These are phyloP conservation scores for Phlegmacium glaucopus DNA, from an alignment of 768 basidiomycete genomes.

Conservation along the genomic window DNA sequence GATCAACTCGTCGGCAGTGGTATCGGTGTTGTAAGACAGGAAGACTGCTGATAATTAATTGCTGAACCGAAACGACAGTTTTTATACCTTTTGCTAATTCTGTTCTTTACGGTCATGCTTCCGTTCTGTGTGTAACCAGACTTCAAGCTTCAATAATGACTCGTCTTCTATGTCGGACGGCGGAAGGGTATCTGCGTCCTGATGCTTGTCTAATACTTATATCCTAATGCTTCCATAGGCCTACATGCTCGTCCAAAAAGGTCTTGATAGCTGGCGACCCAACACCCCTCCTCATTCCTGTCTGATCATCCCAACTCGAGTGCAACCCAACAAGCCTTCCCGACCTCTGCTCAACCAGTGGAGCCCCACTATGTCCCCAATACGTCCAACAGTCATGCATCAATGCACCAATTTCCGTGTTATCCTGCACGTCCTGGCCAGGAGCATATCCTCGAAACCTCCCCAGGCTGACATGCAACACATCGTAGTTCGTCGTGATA, in stretches of 20 bases:
- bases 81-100: too few relatives aligned
- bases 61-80: too few relatives aligned
- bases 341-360: slow-evolving; percentile 1
- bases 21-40: too few relatives aligned
- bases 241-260: not conserved
- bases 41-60: too few relatives aligned
- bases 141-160: too few relatives aligned
- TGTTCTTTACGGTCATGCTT: too few relatives aligned
- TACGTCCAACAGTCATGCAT: slow-evolving; percentile 7
- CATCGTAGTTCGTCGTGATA: slow-evolving; percentile 4
- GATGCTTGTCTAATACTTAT: too few relatives aligned
- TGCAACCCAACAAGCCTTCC: slow-evolving; percentile 1
- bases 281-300: slow-evolving; percentile 5
- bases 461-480: slow-evolving; percentile 2
- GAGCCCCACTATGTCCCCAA: slow-evolving; percentile 5
- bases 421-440: slow-evolving; percentile 2
- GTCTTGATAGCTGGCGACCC: slow-evolving; percentile 1
- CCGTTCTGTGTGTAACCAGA: too few relatives aligned
- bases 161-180: too few relatives aligned
- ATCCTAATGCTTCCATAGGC: slow-evolving; percentile 1
- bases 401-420: slow-evolving; percentile 2
- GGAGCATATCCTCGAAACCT: not conserved
- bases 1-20: too few relatives aligned
- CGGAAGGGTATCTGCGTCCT: too few relatives aligned
- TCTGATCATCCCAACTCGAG: slow-evolving; percentile 5